Evolutionary conservation across 768 basidiomycete genomes (phyloP).

Genomic region (Lactarius tabidus): DNA sequence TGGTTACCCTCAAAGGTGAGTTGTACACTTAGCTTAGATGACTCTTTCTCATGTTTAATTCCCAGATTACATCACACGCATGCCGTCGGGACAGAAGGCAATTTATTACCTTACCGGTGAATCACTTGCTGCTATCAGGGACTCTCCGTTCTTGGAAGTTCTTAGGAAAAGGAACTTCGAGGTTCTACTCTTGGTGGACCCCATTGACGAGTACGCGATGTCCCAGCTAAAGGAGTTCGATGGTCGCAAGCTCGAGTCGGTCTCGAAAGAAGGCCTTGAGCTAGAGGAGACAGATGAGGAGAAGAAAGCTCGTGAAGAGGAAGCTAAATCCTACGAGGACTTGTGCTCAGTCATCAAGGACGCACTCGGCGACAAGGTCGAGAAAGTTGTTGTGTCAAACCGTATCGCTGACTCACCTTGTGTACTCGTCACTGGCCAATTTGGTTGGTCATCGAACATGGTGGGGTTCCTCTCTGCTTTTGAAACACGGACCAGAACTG

Average conservation of each 20-base stretch:
- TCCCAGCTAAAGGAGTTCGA: conserved; percentile 99
- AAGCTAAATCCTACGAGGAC: conserved; percentile 76
- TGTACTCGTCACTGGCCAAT: conserved; percentile 97
- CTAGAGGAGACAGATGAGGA: conserved; percentile 99
- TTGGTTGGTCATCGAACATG: conserved; percentile 99
- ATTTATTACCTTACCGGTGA: conserved; percentile 99
- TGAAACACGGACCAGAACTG: not conserved
- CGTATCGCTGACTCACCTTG: conserved; percentile 96
- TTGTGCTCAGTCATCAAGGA: conserved; percentile 96
- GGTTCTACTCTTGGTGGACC: conserved; percentile 95
- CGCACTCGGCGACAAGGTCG: conserved; percentile 97
- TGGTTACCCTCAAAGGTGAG: conserved; percentile 88
- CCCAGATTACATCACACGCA: conserved; percentile 96
- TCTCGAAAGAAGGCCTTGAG: conserved; percentile 99
- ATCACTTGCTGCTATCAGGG: conserved; percentile 82
- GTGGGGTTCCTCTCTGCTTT: conserved; percentile 37
- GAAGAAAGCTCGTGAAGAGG: conserved; percentile 86
- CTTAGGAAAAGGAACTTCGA: conserved; percentile 99
- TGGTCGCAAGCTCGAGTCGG: conserved; percentile 93
- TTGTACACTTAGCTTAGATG: conserved; percentile 11
- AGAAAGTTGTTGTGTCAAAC: conserved; percentile 98
- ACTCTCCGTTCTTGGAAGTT: conserved; percentile 98
- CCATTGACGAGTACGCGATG: conserved; percentile 98
- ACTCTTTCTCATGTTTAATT: not conserved
- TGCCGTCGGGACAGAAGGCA: conserved; percentile 98